Conservation (phyloP, 1,139 yeast genomes). For the Pichia sp. region DNA sequence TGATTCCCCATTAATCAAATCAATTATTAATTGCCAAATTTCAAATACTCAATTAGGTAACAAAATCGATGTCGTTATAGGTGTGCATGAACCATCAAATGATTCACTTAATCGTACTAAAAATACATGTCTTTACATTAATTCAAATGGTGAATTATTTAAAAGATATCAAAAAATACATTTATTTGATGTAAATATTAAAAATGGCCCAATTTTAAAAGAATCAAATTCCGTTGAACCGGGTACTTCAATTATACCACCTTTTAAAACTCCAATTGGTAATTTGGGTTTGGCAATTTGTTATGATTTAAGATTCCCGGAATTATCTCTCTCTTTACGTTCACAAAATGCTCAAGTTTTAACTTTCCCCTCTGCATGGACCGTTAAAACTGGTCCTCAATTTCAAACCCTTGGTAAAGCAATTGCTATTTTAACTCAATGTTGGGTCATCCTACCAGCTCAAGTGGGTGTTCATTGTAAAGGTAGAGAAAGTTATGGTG, state of each 20-base stretch:
- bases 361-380: constrained; percentile 87
- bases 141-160: constrained; percentile 53
- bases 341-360: constrained; percentile 69
- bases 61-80: constrained; percentile 51
- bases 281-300: constrained; percentile 64
- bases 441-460: constrained; percentile 86
- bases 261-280: constrained; percentile 57
- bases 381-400: constrained; percentile 88
- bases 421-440: constrained; percentile 82
- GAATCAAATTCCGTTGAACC: constrained; percentile 81
- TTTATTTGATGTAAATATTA: constrained; percentile 80
- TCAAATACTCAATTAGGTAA: constrained; percentile 18
- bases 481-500: constrained; percentile 57
- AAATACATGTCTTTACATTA: constrained; percentile 69
- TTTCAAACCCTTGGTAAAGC: constrained; percentile 78
- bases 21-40: constrained; percentile 29
- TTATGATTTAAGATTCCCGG: constrained; percentile 87
- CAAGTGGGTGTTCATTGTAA: constrained; percentile 68
- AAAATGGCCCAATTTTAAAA: constrained; percentile 64
- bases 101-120: constrained; percentile 39
- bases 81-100: constrained; percentile 70
- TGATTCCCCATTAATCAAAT: constrained; percentile 26
- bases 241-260: constrained; percentile 49
- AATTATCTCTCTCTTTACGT: constrained; percentile 60
- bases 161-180: constrained; percentile 80